Conservation (phyloP, 192 early-diverging fungal species). For the Kickxella alabastrina region DNA sequence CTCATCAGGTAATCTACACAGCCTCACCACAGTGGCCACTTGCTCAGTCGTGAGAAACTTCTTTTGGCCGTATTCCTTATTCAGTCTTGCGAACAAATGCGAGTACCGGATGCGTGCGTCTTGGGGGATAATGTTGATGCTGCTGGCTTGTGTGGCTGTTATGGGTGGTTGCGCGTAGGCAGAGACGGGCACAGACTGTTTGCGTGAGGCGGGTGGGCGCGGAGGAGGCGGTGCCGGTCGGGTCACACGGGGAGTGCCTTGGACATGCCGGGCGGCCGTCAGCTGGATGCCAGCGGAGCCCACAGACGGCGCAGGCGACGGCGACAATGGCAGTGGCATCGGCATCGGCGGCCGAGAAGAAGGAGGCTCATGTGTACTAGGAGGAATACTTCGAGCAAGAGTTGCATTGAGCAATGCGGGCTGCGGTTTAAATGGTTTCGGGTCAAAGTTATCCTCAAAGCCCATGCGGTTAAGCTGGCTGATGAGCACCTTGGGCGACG, state of each 20-base stretch:
- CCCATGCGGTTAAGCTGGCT: constrained; percentile 18
- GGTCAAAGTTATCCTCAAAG: constrained; percentile 40
- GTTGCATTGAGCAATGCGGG: too few species aligned
- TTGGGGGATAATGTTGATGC: constrained; percentile 1
- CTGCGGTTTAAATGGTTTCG: too few species aligned
- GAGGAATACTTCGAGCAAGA: constrained; percentile 2
- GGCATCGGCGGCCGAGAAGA: neutral
- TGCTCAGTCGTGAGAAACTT: constrained; percentile 19
- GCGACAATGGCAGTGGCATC: neutral
- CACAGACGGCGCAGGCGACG: neutral
- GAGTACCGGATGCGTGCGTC: constrained; percentile 26
- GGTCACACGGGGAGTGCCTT: neutral
- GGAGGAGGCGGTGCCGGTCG: neutral
- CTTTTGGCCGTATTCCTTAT: constrained; percentile 19
- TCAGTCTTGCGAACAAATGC: constrained; percentile 24
- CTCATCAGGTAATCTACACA: constrained; percentile 25
- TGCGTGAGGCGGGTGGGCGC: neutral
- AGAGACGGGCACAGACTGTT: neutral
- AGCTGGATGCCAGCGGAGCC: constrained; percentile 1
- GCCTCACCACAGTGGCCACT: constrained; percentile 22
- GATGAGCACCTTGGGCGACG: constrained; percentile 23
- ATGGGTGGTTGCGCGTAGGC: neutral
- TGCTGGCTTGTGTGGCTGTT: neutral
- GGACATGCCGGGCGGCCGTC: constrained; percentile 4
- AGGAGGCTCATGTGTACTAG: constrained; percentile 5